Base-by-base conservation (phyloP, 1,284 basidiomycete genomes). In the Apiotrichum akiyoshidainum region DNA sequence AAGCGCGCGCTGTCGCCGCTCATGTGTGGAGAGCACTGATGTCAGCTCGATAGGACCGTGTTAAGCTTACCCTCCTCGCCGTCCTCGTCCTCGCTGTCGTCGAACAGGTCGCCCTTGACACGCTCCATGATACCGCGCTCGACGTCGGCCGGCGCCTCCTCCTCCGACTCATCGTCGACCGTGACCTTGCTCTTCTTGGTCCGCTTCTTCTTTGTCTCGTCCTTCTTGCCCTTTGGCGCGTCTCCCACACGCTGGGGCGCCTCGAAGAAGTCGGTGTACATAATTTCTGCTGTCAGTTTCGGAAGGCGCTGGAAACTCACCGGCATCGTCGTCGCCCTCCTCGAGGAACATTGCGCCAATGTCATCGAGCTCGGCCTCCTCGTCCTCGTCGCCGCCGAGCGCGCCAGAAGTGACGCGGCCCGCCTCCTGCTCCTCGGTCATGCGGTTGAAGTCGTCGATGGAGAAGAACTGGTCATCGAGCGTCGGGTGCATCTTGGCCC, bases 391-490 rank as follows among this genome's bases (percentile, higher is more conserved):
- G n/a, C 75, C 77, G 31, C 78, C 78, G 11, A 88, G 80, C 49
- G 77, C 80, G 52, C 88, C 88, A 65, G 80, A 80, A 7, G 87
- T 86, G 14, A 84, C 80, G 13, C 80, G 81, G 58, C 80, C 83
- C 16, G 87, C 85, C 77, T 96, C 92, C 9, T 86, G 84, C 65
- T 85, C 85, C 74, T 90, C 89, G 2, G 89, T 89, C 76, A 92
- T 85, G 6, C 87, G 84, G 73, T 98, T 96, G 81, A 99, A 98
- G 22, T 86, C 83, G 55, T 86, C 86, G 56, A 98, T 84, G 57
- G 89, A 85, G 78, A 99, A 99, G 80, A 99, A 98, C 31, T 83
- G 86, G 74, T 98, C 95, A 76, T 98, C 89, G n/a, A 98, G 83
- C 49, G 83, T 84, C 8, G 86, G 81, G 64, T 85, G 82, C 37